Evolutionary conservation across 352 stramenopile genomes (phyloP), one percentile per base, ranked within the genome.

Genomic region (Phytophthora ohioensis): DNA sequence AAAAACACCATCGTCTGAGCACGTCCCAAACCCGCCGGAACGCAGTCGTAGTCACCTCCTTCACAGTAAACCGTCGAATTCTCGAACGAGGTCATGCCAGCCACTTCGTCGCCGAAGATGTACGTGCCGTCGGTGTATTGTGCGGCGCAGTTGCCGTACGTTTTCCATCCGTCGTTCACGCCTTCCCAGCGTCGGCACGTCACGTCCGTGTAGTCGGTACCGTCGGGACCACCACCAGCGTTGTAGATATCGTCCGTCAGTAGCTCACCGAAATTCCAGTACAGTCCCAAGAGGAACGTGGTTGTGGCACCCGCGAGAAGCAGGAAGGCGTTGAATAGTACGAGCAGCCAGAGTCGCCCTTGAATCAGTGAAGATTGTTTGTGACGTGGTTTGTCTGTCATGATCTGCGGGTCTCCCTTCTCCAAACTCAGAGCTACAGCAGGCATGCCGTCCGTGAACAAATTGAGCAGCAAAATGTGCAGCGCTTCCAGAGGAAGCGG

Each of bases 381-480:
- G 15, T 82, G 57, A 5, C 86, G 86, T 4, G 86, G 86, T 6
- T 76, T 77, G 27, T 91, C 76, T 32, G 79, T 61, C 86, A 93
- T 93, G 59, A 92, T 92, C 1, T 71, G 34, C 11, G 82, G 82
- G 12, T 92, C 79, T 6, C 86, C 86, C 49, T 90, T 84, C 65
- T 93, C 86, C 47, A 93, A 81, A 61, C 86, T 93, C 34, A 93
- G 45, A 12, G 86, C 81, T 0, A 91, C 84, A 1, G 85, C 87
- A 34, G 87, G 87, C 83, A 92, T 92, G 8, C 87, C 87, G 38
- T 99, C 97, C 71, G 98, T 99, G 69, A 99, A 99, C n/a, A 99
- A 78, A 73, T 99, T 99, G n/a, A 99, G 87, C 78, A 98, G 98
- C 30, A 99, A 75, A 79, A 99, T 99, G 85, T 99, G 97, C 15